Evolutionary conservation across 345 rosid genomes (phyloP).

Genomic region (Melaleuca alternifolia): DNA sequence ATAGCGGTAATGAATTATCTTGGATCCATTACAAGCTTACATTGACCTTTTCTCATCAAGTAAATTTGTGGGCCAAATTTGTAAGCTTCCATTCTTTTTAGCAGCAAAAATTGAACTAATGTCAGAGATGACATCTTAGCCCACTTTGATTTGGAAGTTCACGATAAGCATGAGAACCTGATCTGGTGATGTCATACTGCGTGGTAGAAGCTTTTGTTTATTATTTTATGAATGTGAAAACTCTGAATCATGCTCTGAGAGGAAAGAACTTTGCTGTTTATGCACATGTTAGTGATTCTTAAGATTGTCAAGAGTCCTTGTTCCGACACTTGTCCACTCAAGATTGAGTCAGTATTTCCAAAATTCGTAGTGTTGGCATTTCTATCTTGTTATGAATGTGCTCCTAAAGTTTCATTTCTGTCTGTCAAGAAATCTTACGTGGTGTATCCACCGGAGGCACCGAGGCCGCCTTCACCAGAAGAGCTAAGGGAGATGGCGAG

Average conservation of each 20-base stretch:
- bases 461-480: constrained; percentile 54
- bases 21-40: neutral
- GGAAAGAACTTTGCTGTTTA: neutral
- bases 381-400: neutral
- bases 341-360: neutral
- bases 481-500: constrained; percentile 65
- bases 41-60: neutral
- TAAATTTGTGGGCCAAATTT: neutral
- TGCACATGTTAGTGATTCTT: neutral
- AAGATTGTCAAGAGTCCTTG: neutral
- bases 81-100: neutral
- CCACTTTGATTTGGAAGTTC: neutral
- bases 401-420: neutral
- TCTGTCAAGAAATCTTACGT: constrained; percentile 40
- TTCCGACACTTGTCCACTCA: neutral
- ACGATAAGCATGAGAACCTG: neutral
- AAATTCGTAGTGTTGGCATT: neutral
- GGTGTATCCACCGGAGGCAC: constrained; percentile 44
- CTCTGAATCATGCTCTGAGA: neutral
- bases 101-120: neutral
- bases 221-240: neutral
- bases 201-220: neutral
- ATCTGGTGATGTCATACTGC: neutral
- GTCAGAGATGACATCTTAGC: neutral
- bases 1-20: neutral